Conservation (phyloP, 352 stramenopile species). For the Pythium myriotylum region DNA sequence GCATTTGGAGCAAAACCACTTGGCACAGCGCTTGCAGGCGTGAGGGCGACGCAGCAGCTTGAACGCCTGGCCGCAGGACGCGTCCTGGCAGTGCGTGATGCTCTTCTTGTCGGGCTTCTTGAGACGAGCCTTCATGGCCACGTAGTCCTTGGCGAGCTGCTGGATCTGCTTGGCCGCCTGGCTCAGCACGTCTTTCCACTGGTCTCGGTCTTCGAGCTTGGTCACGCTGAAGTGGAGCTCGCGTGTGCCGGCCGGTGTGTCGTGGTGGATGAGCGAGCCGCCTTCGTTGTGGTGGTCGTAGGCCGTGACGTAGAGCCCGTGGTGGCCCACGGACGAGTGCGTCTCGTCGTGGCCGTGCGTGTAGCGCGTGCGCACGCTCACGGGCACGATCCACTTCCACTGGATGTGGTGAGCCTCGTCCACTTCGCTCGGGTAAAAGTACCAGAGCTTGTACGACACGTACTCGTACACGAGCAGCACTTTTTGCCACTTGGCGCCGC, state of each 20-base stretch:
- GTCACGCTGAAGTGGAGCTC: constrained; percentile 86
- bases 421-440: constrained; percentile 87
- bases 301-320: constrained; percentile 80
- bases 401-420: constrained; percentile 80
- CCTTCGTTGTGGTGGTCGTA: constrained; percentile 70
- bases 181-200: constrained; percentile 76
- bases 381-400: constrained; percentile 88
- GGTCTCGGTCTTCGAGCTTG: constrained; percentile 81
- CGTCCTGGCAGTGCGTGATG: constrained; percentile 77
- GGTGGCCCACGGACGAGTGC: constrained; percentile 80
- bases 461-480: constrained; percentile 87
- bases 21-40: constrained; percentile 83
- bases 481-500: constrained; percentile 75
- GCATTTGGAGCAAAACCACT: constrained; percentile 87
- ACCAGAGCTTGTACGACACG: constrained; percentile 88
- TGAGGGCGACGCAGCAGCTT: constrained; percentile 85
- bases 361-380: constrained; percentile 73
- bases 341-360: constrained; percentile 86
- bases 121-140: constrained; percentile 56
- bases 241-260: constrained; percentile 51
- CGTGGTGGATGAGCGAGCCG: constrained; percentile 33
- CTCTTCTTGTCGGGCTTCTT: constrained; percentile 88
- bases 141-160: constrained; percentile 70
- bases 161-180: constrained; percentile 65
- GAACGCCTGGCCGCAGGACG: constrained; percentile 67